Base-by-base conservation (phyloP, 495 filamentous ascomycete species). In the Neurospora pannonica region DNA sequence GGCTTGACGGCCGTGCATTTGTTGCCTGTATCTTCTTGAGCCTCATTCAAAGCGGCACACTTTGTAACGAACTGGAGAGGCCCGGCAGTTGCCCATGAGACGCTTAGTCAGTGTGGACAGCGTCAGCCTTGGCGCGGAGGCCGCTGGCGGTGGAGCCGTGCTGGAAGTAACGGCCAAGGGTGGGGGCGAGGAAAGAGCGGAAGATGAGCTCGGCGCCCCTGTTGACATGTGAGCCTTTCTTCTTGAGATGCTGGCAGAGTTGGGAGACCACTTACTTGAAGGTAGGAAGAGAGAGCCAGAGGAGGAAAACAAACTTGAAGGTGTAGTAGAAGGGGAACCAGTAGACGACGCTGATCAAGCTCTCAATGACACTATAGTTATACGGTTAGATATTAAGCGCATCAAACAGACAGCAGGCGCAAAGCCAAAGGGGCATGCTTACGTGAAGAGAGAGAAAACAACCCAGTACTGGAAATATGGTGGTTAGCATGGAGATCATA, bases 321-420 rank as follows among this genome's bases (percentile, higher is more conserved):
- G 95, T 96, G 86, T 94, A 99, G 90, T 99, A 99, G 89, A 99
- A 99, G 79, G 96, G 96, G 88, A 99, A 95, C 96, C 96, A 99
- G 89, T 99, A 99, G 62, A 97, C 93, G 74, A 97, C 94, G 83
- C 87, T 96, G 81, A 99, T 86, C 72, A 92, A 89, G 80, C 94
- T 97, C 90, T 99, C 96, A 83, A 98, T 77, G 38, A 98, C 93
- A 72, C 88, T 90, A 76, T 10, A 28, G 69, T 1, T 15, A 31
- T 17, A 2, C 2, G 13, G 74, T 79, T 72, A 77, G 76, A 37
- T 34, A 70, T 71, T 67, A 17, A 21, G 34, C 43, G 21, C 39
- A 40, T 21, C n/a, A 73, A 15, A 38, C 19, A 38, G 38, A 13
- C 3, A 62, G 15, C 34, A 62, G 39, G 13, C 21, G 10, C 17